Conservation (phyloP, 2,329 filamentous ascomycete genomes). For the Pyrenophora graminea region DNA sequence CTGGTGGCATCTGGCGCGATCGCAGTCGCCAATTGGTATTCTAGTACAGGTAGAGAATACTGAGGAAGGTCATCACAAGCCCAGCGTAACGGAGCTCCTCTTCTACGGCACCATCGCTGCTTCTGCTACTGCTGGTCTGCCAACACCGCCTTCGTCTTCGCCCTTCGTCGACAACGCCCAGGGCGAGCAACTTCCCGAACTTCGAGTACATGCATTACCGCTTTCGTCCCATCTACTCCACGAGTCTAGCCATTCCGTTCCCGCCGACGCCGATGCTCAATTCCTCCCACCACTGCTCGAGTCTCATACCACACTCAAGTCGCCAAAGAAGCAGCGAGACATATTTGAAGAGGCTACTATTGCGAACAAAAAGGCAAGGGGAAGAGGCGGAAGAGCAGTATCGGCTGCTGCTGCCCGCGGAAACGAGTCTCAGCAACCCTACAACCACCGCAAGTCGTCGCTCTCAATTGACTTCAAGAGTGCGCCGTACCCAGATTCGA, state of each 20-base stretch:
- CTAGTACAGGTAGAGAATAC: constrained; percentile 37
- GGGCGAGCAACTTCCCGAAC: constrained; percentile 25
- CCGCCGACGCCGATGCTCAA: constrained; percentile 30
- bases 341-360: constrained; percentile 55
- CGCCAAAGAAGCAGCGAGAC: constrained; percentile 50
- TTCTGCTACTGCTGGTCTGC: constrained; percentile 19
- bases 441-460: constrained; percentile 39
- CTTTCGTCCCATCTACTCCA: constrained; percentile 50
- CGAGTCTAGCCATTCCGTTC: constrained; percentile 1
- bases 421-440: constrained; percentile 29
- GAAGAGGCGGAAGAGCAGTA: constrained; percentile 50
- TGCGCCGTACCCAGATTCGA: constrained; percentile 24
- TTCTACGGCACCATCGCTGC: constrained; percentile 49
- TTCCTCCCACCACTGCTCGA: constrained; percentile 39
- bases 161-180: constrained; percentile 17
- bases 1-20: constrained; percentile 46
- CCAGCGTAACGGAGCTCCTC: constrained; percentile 50
- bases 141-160: constrained; percentile 43
- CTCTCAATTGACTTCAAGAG: constrained; percentile 36
- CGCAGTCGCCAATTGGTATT: constrained; percentile 49
- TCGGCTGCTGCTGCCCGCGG: constrained; percentile 48
- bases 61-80: not conserved
- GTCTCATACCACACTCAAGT: constrained; percentile 24
- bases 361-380: constrained; percentile 48
- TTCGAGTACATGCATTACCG: constrained; percentile 48